Base-by-base conservation (phyloP, 768 basidiomycete genomes). In the Termitomyces sp. region DNA sequence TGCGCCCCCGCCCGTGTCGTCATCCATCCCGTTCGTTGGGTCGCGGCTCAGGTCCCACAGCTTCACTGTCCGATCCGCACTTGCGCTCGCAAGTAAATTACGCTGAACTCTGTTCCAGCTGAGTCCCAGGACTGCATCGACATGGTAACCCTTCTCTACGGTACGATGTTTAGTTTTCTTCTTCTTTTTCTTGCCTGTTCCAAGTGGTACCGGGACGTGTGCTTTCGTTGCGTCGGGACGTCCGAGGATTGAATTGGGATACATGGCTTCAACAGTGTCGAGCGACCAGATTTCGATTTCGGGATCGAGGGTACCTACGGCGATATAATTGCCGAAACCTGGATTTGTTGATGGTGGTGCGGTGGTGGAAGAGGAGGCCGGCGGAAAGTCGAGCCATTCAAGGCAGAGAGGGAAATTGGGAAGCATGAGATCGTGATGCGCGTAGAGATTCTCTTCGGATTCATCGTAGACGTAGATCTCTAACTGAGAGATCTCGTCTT, bases 281-380 rank as follows among this genome's bases (percentile, higher is more conserved):
- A 98, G 81, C 15, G 94, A 96, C 94, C 96, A 99, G 67, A 99
- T 96, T 74, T 99, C 97, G 64, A 99, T 98, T 70, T 96, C 94
- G 29, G 97, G 96, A 65, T 98, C 96, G 58, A 98, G 86, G 2
- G 95, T 96, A 12, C 96, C 97, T 17, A 99, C 95, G 2, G 97
- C 97, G 66, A 99, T 88, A 74, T 92, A 98, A 72, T 89, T 96
- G 6, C 94, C 94, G 56, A 86, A 83, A 6, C 76, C 73, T n/a
- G 73, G 57, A 11, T 60, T 63, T 58, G 70, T 15, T 57, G 69
- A 64, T 25, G 70, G 57, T 57, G 73, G 61, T 67, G 73, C 64
- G 61, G 76, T 65, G 38, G 76, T 69, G 31, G 79, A 78, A 32
- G 81, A 72, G 60, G 87, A 76, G 62, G 87, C 75, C 29, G 94